Evolutionary conservation across 345 rosid species (phyloP).

Genomic region (Aquilaria yunnanensis): DNA sequence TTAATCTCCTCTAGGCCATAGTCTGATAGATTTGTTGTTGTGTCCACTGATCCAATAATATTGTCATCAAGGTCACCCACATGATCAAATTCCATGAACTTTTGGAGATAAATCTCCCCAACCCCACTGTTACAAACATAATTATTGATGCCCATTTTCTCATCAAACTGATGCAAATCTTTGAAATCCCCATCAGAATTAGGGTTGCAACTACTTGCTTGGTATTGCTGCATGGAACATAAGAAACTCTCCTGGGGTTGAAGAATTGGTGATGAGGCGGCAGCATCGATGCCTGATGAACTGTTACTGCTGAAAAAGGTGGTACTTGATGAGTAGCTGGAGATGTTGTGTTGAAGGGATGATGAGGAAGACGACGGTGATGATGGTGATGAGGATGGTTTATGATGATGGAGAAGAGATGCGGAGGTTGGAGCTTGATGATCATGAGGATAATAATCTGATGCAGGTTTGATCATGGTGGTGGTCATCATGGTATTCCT

Average conservation of each 20-base stretch:
- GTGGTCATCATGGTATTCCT: slow-evolving; percentile 3
- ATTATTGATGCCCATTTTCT: slow-evolving; percentile 20
- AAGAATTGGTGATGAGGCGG: slow-evolving; percentile 19
- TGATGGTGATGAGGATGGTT: slow-evolving; percentile 22
- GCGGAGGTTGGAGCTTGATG: slow-evolving; percentile 21
- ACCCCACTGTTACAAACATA: slow-evolving; percentile 9
- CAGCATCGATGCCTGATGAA: slow-evolving; percentile 14
- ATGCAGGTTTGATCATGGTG: too few relatives aligned
- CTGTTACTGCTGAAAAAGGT: slow-evolving; percentile 25
- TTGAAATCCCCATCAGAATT: slow-evolving; percentile 61
- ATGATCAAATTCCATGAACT: slow-evolving; percentile 15
- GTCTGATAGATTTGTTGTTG: slow-evolving; percentile 29
- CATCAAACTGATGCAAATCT: slow-evolving; percentile 18
- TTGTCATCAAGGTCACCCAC: background rate
- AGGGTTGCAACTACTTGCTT: slow-evolving; percentile 36
- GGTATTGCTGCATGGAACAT: slow-evolving; percentile 22
- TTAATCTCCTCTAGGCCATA: slow-evolving; percentile 80
- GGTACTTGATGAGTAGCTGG: slow-evolving; percentile 19
- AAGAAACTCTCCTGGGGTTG: slow-evolving; percentile 24
- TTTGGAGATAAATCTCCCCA: slow-evolving; percentile 23
- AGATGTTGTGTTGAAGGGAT: slow-evolving; percentile 23
- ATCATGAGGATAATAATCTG: background rate
- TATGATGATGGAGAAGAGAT: slow-evolving; percentile 20
- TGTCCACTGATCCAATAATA: slow-evolving; percentile 17
- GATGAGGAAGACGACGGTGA: slow-evolving; percentile 20